A percentile compares a stretch with the other conserved stretches of the same genome.
Evolutionary conservation across 2,329 filamentous ascomycete species (phyloP).

Genomic region (Calonectria multiphialidica): DNA sequence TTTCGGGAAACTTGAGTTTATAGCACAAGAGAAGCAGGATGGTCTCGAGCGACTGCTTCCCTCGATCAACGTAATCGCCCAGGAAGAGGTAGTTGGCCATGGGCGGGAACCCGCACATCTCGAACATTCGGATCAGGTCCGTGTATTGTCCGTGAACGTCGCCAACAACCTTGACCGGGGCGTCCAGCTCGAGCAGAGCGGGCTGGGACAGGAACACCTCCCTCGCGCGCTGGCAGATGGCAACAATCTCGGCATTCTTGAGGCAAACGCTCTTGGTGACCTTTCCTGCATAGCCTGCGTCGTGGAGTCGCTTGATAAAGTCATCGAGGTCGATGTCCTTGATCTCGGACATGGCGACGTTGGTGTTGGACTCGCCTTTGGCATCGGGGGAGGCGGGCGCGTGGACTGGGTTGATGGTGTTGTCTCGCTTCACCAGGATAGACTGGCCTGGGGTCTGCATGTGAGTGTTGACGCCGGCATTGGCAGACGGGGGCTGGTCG

Average conservation of each 20-base stretch:
- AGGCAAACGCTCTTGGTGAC: constrained; percentile 97
- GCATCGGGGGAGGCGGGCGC: constrained; percentile 57
- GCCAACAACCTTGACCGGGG: constrained; percentile 97
- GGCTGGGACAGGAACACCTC: constrained; percentile 94
- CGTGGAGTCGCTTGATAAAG: constrained; percentile 93
- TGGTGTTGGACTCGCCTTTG: constrained; percentile 58
- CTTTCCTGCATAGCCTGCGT: constrained; percentile 95
- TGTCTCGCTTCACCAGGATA: constrained; percentile 87
- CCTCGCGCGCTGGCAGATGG: constrained; percentile 89
- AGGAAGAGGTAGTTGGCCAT: constrained; percentile 99
- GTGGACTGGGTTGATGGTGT: constrained; percentile 75
- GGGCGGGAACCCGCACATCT: constrained; percentile 97
- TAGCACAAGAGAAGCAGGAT: constrained; percentile 97
- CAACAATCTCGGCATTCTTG: constrained; percentile 96
- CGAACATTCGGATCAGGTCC: constrained; percentile 95
- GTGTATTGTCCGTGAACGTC: constrained; percentile 99
- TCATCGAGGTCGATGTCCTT: constrained; percentile 96
- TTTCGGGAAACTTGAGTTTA: constrained; percentile 99
- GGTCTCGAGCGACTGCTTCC: constrained; percentile 98
- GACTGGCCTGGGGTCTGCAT: constrained; percentile 84
- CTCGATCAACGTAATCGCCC: constrained; percentile 97
- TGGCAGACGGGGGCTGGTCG: constrained; percentile 83
- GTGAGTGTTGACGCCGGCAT: constrained; percentile 67
- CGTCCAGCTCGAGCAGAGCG: constrained; percentile 89
- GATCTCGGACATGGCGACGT: constrained; percentile 88